A percentile compares a stretch with the other conserved stretches of the same genome.
Conservation (phyloP, 805 yeast genomes). For the Lachancea cidri region DNA sequence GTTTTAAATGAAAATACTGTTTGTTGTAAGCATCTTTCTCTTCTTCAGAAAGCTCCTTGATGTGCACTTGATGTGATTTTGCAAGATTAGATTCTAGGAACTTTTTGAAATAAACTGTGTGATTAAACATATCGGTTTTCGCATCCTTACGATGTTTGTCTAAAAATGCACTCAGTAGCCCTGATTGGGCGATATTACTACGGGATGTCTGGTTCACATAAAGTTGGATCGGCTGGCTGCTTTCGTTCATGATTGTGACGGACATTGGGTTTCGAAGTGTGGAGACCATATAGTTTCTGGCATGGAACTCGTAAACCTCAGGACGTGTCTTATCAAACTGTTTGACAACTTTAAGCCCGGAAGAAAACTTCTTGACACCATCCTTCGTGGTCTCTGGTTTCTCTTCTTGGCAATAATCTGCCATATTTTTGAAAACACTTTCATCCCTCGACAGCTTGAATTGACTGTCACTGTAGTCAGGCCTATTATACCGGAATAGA, state of each 20-base stretch:
- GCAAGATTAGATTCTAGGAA: constrained; percentile 15
- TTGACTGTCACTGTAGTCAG: constrained; percentile 14
- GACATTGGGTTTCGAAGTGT: constrained; percentile 22
- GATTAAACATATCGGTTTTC: constrained; percentile 18
- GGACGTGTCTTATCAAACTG: constrained; percentile 22
- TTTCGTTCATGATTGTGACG: constrained; percentile 21
- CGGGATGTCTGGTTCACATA: constrained; percentile 12
- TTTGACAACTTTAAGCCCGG: constrained; percentile 11
- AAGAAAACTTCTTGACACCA: constrained; percentile 1
- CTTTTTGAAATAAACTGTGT: constrained; percentile 12
- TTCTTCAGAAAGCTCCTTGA: constrained; percentile 10
- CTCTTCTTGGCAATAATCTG: constrained; percentile 1
- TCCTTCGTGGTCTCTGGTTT: no score
- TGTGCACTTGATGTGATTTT: constrained; percentile 10
- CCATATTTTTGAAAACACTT: background rate
- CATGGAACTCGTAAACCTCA: constrained; percentile 30
- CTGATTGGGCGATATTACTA: constrained; percentile 22
- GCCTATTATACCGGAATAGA: constrained; percentile 20
- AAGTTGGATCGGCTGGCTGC: constrained; percentile 17
- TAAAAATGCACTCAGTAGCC: constrained; percentile 15
- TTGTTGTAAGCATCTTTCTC: constrained; percentile 12
- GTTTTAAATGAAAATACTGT: constrained; percentile 14
- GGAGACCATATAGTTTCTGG: constrained; percentile 21
- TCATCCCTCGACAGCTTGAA: background rate
- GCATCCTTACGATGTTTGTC: background rate